Evolutionary conservation across 306 rosid species (phyloP).

Genomic region (Sesbania bispinosa): DNA sequence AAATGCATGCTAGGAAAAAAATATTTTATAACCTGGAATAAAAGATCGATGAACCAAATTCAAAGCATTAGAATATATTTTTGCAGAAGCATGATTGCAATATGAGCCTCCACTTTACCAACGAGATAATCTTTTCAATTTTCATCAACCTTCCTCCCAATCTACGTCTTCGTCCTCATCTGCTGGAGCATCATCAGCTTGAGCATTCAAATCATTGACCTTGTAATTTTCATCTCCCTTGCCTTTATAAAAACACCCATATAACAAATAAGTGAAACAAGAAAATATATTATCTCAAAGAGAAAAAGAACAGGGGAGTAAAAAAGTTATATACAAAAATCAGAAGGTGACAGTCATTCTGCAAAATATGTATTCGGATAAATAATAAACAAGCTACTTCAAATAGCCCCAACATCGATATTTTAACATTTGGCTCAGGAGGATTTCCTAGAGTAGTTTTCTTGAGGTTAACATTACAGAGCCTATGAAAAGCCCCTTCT

Average conservation of each 20-base stretch:
- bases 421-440: not conserved
- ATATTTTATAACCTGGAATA: too few species aligned
- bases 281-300: not conserved
- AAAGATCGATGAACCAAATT: too few species aligned
- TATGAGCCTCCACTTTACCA: too few species aligned
- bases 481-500: not conserved
- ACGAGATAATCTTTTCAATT: too few species aligned
- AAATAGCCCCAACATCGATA: not conserved
- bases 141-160: slow-evolving; percentile 87
- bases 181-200: slow-evolving; percentile 60
- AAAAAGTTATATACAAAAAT: too few species aligned
- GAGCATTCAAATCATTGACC: slow-evolving; percentile 84
- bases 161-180: slow-evolving; percentile 70
- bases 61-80: too few species aligned
- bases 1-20: too few species aligned
- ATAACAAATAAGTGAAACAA: not conserved
- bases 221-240: slow-evolving; percentile 55
- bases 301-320: not conserved
- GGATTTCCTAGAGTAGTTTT: not conserved
- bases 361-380: not conserved
- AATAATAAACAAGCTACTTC: not conserved
- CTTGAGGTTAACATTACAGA: not conserved
- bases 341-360: too few species aligned
- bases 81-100: too few species aligned
- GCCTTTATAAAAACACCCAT: slow-evolving; percentile 35